A percentile compares a stretch with the other conserved stretches of the same genome.
These are phyloP conservation scores for Sarocladiaceae sp. DNA, from an alignment of 2,329 filamentous ascomycete species.

Conservation along the genomic window DNA sequence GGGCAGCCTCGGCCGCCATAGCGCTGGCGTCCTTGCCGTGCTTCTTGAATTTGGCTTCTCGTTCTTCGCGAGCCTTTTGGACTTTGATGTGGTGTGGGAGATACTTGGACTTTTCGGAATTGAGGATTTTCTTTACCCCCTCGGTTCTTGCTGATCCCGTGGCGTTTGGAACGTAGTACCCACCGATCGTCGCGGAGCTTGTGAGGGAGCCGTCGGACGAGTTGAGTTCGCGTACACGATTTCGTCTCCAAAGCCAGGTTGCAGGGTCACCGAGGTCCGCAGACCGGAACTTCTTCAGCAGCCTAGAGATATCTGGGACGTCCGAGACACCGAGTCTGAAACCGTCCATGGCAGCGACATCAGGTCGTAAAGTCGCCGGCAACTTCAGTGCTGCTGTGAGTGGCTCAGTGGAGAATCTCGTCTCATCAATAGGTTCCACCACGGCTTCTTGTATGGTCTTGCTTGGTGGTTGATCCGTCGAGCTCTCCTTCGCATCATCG, in stretches of 20 bases:
- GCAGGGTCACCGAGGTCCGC: conserved; percentile 45
- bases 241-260: conserved; percentile 54
- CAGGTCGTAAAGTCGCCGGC: conserved; percentile 39
- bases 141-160: conserved; percentile 89
- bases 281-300: conserved; percentile 42
- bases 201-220: conserved; percentile 23
- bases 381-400: conserved; percentile 39
- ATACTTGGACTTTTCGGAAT: conserved; percentile 97
- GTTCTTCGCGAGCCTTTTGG: conserved; percentile 83
- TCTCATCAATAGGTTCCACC: conserved; percentile 48
- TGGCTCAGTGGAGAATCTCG: conserved; percentile 45
- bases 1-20: conserved; percentile 65
- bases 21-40: conserved; percentile 62
- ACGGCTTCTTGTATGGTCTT: conserved; percentile 24
- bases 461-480: conserved; percentile 17
- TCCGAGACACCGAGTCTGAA: conserved; percentile 42
- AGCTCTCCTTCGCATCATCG: conserved; percentile 21
- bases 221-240: conserved; percentile 54
- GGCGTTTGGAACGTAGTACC: conserved; percentile 78
- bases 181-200: conserved; percentile 45
- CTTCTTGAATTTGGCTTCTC: conserved; percentile 69
- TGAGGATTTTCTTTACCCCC: conserved; percentile 90
- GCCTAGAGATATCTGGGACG: conserved; percentile 42
- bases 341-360: conserved; percentile 39
- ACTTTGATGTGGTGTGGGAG: conserved; percentile 96